These are phyloP conservation scores for Xylariaceae sp. DNA, from an alignment of 2,329 filamentous ascomycete genomes.

Conservation along the genomic window DNA sequence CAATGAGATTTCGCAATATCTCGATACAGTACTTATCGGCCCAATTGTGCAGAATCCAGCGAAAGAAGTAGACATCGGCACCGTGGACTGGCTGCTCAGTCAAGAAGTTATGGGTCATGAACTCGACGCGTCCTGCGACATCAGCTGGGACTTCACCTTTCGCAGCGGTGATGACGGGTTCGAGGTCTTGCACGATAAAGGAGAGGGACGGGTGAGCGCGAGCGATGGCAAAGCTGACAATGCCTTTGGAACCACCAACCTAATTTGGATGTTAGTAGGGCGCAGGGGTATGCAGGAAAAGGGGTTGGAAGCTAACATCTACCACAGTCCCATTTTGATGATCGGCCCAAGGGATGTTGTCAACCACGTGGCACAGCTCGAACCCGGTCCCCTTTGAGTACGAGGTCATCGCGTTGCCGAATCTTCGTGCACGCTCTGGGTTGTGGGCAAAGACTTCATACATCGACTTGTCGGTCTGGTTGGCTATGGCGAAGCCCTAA, in stretches of 20 bases:
- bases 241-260: slow-evolving; percentile 24
- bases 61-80: slow-evolving; percentile 47
- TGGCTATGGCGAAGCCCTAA: slow-evolving; percentile 22
- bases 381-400: slow-evolving; percentile 14
- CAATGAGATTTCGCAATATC: slow-evolving; percentile 40
- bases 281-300: no score
- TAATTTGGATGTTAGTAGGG: neutral
- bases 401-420: slow-evolving; percentile 21
- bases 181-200: slow-evolving; percentile 37
- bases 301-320: slow-evolving; percentile 13
- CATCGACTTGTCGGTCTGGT: slow-evolving; percentile 16
- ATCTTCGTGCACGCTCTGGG: slow-evolving; percentile 19
- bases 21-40: slow-evolving; percentile 39
- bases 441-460: slow-evolving; percentile 19
- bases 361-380: slow-evolving; percentile 14
- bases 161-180: slow-evolving; percentile 6
- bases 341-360: slow-evolving; percentile 19
- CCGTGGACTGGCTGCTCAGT: slow-evolving; percentile 41
- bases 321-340: slow-evolving; percentile 12
- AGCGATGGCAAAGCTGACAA: slow-evolving; percentile 14
- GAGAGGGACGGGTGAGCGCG: slow-evolving; percentile 9
- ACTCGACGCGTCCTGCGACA: slow-evolving; percentile 14
- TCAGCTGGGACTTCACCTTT: slow-evolving; percentile 6
- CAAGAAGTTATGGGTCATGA: slow-evolving; percentile 46
- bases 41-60: slow-evolving; percentile 52